phyloP scores from a whole-genome alignment of 1,284 basidiomycete species.

The Leccinum griseonigrum region DNA sequence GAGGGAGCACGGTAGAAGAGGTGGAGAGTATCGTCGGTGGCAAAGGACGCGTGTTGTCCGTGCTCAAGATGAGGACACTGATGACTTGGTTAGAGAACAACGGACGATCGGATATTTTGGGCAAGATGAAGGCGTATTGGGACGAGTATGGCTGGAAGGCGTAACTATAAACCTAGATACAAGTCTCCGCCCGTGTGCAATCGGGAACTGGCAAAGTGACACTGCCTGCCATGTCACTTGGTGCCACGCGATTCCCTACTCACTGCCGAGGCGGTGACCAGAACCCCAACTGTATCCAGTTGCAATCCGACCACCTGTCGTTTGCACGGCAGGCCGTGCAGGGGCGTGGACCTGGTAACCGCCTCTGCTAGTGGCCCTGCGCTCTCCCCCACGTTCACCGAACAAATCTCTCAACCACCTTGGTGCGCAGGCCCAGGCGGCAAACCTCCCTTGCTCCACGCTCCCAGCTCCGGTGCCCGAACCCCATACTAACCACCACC shows the following conservation, averaged over 20 bases:
- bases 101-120: slow-evolving; percentile 65
- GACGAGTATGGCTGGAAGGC: slow-evolving; percentile 72
- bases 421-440: slow-evolving; percentile 36
- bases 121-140: slow-evolving; percentile 80
- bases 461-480: slow-evolving; percentile 31
- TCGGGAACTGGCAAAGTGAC: too few species aligned
- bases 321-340: slow-evolving; percentile 33
- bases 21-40: slow-evolving; percentile 76
- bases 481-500: slow-evolving; percentile 72
- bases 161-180: slow-evolving; percentile 9
- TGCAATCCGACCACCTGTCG: slow-evolving; percentile 14
- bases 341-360: slow-evolving; percentile 28
- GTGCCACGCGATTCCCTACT: slow-evolving; percentile 7
- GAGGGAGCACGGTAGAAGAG: slow-evolving; percentile 76
- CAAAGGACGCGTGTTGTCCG: slow-evolving; percentile 63
- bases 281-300: slow-evolving; percentile 42
- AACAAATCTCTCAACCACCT: slow-evolving; percentile 37
- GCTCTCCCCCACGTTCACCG: slow-evolving; percentile 28
- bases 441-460: slow-evolving; percentile 26
- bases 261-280: slow-evolving; percentile 39
- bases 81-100: slow-evolving; percentile 79
- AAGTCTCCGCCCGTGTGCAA: not conserved
- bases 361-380: slow-evolving; percentile 12
- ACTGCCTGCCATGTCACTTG: not conserved
- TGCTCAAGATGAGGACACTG: slow-evolving; percentile 85